A percentile compares a stretch with the other conserved stretches of the same genome.
These are phyloP conservation scores for Tuber calosporum DNA, from an alignment of 495 filamentous ascomycete genomes.

Conservation along the genomic window DNA sequence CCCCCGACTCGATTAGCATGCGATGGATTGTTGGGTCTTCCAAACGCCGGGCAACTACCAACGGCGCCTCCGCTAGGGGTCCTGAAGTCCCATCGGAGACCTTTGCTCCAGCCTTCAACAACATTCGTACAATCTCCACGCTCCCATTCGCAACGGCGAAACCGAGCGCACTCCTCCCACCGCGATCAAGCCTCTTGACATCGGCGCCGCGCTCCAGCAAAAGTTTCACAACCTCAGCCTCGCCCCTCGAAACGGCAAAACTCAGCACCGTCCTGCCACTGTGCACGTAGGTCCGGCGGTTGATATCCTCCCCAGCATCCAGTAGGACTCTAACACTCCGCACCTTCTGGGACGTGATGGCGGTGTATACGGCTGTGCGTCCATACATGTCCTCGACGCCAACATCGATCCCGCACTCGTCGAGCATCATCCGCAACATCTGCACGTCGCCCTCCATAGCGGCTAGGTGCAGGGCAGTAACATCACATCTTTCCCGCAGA, in stretches of 20 bases:
- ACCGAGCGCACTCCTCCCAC: constrained; percentile 1
- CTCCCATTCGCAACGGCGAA: background rate
- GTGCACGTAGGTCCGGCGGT: background rate
- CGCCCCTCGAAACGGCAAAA: background rate
- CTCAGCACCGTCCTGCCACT: background rate
- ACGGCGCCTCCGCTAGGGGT: background rate
- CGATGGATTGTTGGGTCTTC: background rate
- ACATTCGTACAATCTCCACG: background rate
- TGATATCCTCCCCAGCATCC: background rate
- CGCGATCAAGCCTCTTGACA: background rate
- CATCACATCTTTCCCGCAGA: background rate
- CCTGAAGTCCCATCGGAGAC: background rate
- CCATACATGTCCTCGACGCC: background rate
- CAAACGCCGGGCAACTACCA: background rate
- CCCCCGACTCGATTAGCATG: background rate
- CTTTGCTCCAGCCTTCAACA: background rate
- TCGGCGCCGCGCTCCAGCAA: background rate
- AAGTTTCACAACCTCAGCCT: background rate
- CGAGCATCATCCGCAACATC: background rate
- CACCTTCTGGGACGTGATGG: background rate
- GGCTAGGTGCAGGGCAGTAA: background rate
- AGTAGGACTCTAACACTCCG: background rate
- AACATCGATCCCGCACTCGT: background rate
- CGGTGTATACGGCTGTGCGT: background rate
- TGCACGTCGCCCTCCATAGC: background rate